Conservation (phyloP, 2,329 filamentous ascomycete genomes). For the Sarocladium strictum region DNA sequence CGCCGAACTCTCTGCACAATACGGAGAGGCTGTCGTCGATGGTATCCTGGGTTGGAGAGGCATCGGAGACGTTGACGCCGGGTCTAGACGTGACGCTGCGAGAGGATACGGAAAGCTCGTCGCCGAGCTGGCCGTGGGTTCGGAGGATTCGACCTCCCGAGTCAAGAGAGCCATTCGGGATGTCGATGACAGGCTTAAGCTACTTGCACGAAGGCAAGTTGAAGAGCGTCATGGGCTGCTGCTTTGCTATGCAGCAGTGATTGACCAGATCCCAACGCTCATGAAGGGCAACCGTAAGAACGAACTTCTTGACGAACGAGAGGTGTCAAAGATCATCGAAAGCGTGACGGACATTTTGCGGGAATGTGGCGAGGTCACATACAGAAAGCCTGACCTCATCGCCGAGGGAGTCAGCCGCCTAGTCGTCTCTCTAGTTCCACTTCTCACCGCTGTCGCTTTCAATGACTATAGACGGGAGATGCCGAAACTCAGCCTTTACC, state of each 20-base stretch:
- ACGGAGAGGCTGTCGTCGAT: slow-evolving; percentile 63
- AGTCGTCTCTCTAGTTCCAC: slow-evolving; percentile 44
- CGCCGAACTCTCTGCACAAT: slow-evolving; percentile 60
- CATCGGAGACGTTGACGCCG: slow-evolving; percentile 70
- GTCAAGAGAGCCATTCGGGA: slow-evolving; percentile 31
- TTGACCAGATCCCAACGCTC: slow-evolving; percentile 38
- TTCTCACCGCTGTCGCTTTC: slow-evolving; percentile 34
- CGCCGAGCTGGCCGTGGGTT: slow-evolving; percentile 29
- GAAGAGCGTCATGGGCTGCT: slow-evolving; percentile 66
- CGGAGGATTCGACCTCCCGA: slow-evolving; percentile 16
- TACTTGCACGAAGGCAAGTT: slow-evolving; percentile 49
- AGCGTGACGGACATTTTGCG: slow-evolving; percentile 30
- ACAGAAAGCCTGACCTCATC: slow-evolving; percentile 58
- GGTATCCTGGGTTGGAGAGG: slow-evolving; percentile 81
- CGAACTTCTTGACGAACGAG: slow-evolving; percentile 5
- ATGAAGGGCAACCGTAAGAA: neutral
- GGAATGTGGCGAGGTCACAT: slow-evolving; percentile 34
- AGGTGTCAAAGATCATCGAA: slow-evolving; percentile 23
- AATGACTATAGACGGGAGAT: neutral
- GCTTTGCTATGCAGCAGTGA: slow-evolving; percentile 52
- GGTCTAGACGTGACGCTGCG: slow-evolving; percentile 67
- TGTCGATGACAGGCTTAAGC: slow-evolving; percentile 38
- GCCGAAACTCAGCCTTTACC: neutral
- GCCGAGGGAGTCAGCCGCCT: slow-evolving; percentile 57
- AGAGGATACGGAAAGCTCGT: slow-evolving; percentile 59